Evolutionary conservation across 2,329 filamentous ascomycete genomes (phyloP), one percentile per base, ranked within the genome.

Genomic region (Talaromyces sp.): DNA sequence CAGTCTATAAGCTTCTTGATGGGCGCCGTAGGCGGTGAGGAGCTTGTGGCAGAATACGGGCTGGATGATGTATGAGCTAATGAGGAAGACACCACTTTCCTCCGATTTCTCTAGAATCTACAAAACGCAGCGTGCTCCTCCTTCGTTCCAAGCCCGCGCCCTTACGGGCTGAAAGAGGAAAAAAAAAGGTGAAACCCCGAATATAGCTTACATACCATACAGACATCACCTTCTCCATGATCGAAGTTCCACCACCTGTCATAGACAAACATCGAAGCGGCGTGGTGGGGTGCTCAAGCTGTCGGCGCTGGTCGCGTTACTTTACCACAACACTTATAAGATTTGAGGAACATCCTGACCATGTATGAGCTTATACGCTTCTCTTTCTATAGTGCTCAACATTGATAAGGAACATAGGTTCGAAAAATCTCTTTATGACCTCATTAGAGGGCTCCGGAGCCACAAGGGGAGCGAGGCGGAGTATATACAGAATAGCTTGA

Each of bases 401-500:
- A n/a, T 31, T 59, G 10, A 59, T 39, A 4, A 25, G 15, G 13
- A 11, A 11, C 31, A 37, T 69, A 98, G 93, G 95, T 99, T 99
- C 82, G 95, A 99, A 80, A 99, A 99, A 81, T 97, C 95, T 49
- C 87, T 99, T 22, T 97, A 97, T 80, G 94, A 98, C 87, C 93
- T 99, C 84, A 99, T 99, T 73, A 88, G 93, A 80, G 95, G 95
- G 73, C 84, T 99, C 75, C 90, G 95, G 70, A 95, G 94, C 77
- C 93, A 98, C 82, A 97, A 97, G 79, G 94, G 94, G 72, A 90
- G 89, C 75, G 95, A 99, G 81, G 91, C 90, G 77, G 92, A 96
- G 76, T 99, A 98, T 79, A 96, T 99, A 67, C 90, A 96, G 75
- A 90, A 92, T 78, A 93, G 90, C 74, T 82, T 98, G 75, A 93